These are phyloP conservation scores for Trichoderma parareesei DNA, from an alignment of 495 filamentous ascomycete genomes.

Conservation along the genomic window DNA sequence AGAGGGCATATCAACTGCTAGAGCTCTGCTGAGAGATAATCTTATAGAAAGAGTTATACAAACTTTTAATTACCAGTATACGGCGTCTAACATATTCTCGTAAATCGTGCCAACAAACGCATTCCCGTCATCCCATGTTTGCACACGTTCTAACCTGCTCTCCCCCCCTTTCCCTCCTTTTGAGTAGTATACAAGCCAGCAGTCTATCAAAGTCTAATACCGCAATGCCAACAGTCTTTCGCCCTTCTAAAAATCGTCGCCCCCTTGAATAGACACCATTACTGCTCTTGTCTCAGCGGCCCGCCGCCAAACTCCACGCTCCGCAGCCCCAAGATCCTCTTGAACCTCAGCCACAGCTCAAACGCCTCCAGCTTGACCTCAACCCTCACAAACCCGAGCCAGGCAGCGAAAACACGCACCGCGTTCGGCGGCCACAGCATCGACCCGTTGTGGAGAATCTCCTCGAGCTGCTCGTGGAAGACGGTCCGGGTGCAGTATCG, in stretches of 20 bases:
- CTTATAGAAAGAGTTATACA: not conserved
- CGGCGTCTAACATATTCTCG: not conserved
- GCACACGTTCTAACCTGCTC: not conserved
- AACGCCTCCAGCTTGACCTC: conserved; percentile 47
- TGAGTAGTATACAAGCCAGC: not conserved
- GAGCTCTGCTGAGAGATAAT: not conserved
- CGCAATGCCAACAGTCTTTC: not conserved
- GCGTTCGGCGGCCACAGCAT: conserved; percentile 43
- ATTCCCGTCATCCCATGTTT: not conserved
- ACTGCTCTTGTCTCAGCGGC: conserved; percentile 3
- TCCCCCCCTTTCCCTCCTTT: not conserved
- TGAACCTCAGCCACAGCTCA: conserved; percentile 49
- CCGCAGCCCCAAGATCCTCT: conserved; percentile 36
- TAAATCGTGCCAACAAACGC: not conserved
- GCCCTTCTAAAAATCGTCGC: not conserved
- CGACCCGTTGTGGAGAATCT: conserved; percentile 41
- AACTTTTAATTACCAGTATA: not conserved
- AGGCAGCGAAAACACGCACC: conserved; percentile 39
- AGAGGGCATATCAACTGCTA: too few relatives aligned
- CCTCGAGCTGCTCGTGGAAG: conserved; percentile 77
- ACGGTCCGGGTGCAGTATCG: conserved; percentile 85
- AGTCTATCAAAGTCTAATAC: not conserved
- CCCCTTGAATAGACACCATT: not conserved
- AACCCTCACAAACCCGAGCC: conserved; percentile 42
- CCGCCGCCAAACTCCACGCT: conserved; percentile 4